Evolutionary conservation across 169 alveolate genomes (phyloP), one percentile per base, ranked within the genome.

Genomic region (Cyclospora cayetanensis): DNA sequence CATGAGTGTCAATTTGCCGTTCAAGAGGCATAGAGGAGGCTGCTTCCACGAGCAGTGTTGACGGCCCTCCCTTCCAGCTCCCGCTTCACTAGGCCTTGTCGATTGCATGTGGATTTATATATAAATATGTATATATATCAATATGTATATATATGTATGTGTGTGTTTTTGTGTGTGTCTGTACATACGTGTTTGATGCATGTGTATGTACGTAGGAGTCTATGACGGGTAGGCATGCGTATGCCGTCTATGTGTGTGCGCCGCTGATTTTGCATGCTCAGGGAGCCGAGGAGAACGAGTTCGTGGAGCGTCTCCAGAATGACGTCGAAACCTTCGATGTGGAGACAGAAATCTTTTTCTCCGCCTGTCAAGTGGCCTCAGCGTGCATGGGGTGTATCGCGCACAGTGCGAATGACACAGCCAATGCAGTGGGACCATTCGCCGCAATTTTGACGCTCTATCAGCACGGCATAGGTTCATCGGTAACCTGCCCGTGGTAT

Each of bases 321-420:
- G 82, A 63, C n/a, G 94, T 92, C 35, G 96, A 94, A 90, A 79
- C 53, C 11, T 94, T 94, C 60, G 95, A 92, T 55, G 87, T 60
- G 35, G 82, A 94, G 52, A 92, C 96, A 1, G 96, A 94, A 76
- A 68, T 94, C 9, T 93, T 91, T 66, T 94, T 94, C 84, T 91
- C 95, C 11, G 82, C 95, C 0, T 82, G 80, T 22, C 96, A 95
- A 90, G 94, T 96, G 55, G 93, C 96, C 27, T 94, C 96, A 50
- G 97, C 98, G 25, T 89, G 93, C 70, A 87, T 96, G 85, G 97
- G 94, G 37, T 94, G 95, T 63, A 92, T 96, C 34, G 96, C 97
- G 7, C 98, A 96, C 76, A 93, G 97, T 83, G 95, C 97, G 20
- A 96, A 96, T 83, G 98, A 96, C 93, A 94, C 97, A 27, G 98